Conservation (phyloP, 2,329 filamentous ascomycete species). For the Apiospora arundinis region DNA sequence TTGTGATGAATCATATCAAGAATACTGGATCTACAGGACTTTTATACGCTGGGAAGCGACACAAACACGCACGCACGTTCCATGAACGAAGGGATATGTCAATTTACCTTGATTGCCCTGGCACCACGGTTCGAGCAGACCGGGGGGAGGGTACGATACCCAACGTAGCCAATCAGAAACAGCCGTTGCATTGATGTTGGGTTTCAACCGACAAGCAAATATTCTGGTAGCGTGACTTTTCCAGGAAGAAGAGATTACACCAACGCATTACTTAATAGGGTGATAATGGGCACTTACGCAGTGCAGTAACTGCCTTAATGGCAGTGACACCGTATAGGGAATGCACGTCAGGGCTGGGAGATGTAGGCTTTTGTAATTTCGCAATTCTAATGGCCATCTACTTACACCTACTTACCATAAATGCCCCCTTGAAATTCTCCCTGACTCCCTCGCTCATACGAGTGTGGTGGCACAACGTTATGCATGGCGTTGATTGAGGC, state of each 20-base stretch:
- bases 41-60: background rate
- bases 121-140: background rate
- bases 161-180: background rate
- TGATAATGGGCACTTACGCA: no score
- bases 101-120: background rate
- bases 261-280: no score
- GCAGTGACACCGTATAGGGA: background rate
- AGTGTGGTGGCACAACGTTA: background rate
- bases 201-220: background rate
- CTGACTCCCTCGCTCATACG: background rate
- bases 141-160: background rate
- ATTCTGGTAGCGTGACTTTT: background rate
- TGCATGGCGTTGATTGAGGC: conserved; percentile 9
- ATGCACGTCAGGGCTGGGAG: background rate
- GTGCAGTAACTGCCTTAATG: background rate
- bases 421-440: background rate
- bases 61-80: no score
- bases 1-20: background rate
- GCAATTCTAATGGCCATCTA: no score
- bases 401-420: no score
- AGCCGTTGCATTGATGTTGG: background rate
- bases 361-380: background rate
- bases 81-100: background rate
- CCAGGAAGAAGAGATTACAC: background rate
- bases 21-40: background rate